Percentiles rank a stretch among this genome's conserved stretches.
Evolutionary conservation across 2,329 filamentous ascomycete genomes (phyloP).

Genomic region (Diaporthe capsici): DNA sequence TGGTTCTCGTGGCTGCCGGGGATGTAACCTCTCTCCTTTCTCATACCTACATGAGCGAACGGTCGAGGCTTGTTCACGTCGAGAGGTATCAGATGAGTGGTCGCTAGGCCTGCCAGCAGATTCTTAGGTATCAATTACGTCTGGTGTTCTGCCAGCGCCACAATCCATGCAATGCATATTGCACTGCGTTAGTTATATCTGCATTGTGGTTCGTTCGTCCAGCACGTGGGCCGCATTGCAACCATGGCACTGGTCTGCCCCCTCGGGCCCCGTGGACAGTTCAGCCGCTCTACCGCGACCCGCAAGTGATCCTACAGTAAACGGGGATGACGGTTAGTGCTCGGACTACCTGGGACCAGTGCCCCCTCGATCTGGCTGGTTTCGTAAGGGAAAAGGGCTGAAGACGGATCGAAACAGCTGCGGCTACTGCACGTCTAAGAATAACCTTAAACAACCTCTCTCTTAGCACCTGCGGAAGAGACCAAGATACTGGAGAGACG

Average conservation of each 20-base stretch:
- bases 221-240: slow-evolving; percentile 21
- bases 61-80: not conserved
- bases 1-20: not conserved
- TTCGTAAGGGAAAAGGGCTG: not conserved
- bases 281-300: not conserved
- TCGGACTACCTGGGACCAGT: not conserved
- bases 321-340: not conserved
- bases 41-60: not conserved
- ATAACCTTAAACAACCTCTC: slow-evolving; percentile 14
- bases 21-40: not conserved
- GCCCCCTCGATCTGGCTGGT: not conserved
- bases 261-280: not conserved
- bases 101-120: not conserved
- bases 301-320: slow-evolving; percentile 6
- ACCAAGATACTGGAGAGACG: not conserved
- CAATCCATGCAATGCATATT: not conserved
- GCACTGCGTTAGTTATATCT: not conserved
- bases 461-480: not conserved
- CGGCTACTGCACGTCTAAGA: not conserved
- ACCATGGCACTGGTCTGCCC: not conserved
- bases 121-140: not conserved
- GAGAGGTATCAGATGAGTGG: not conserved
- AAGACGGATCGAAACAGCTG: not conserved
- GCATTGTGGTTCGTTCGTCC: not conserved
- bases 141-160: not conserved